A percentile compares a stretch with the other conserved stretches of the same genome.
Evolutionary conservation across 2,329 filamentous ascomycete species (phyloP).

Genomic region (Xylaria polymorpha): DNA sequence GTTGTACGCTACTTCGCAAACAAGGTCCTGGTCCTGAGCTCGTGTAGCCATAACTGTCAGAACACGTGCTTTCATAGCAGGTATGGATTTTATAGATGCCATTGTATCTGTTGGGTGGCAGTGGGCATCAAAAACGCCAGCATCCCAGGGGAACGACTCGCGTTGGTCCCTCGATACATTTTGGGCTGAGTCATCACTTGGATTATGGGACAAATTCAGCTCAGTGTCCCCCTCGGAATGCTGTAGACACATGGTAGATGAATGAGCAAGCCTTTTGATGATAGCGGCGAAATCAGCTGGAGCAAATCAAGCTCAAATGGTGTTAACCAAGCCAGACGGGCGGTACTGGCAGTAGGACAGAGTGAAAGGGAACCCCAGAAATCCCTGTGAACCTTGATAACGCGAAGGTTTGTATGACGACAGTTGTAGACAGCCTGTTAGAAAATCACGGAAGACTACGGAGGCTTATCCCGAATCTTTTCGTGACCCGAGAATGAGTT

Average conservation of each 20-base stretch:
- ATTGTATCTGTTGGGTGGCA: slow-evolving; percentile 87
- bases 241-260: slow-evolving; percentile 45
- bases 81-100: slow-evolving; percentile 67
- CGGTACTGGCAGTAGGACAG: not conserved
- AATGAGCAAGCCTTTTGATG: not conserved
- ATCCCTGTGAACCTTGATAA: slow-evolving; percentile 4
- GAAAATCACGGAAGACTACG: not conserved
- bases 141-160: slow-evolving; percentile 72
- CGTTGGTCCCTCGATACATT: slow-evolving; percentile 13
- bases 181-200: slow-evolving; percentile 26
- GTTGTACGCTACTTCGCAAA: slow-evolving; percentile 68
- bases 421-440: not conserved
- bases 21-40: slow-evolving; percentile 78
- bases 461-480: not conserved
- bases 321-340: not conserved
- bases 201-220: slow-evolving; percentile 14
- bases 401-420: slow-evolving; percentile 9
- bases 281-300: not conserved
- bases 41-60: slow-evolving; percentile 84
- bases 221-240: slow-evolving; percentile 39
- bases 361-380: not conserved
- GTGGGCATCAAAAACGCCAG: slow-evolving; percentile 81
- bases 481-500: not conserved
- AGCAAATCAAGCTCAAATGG: slow-evolving; percentile 6
- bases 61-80: slow-evolving; percentile 71